Evolutionary conservation across 805 yeast genomes (phyloP), one percentile per base, ranked within the genome.

Genomic region (Saccharomycopsis lassenensis): DNA sequence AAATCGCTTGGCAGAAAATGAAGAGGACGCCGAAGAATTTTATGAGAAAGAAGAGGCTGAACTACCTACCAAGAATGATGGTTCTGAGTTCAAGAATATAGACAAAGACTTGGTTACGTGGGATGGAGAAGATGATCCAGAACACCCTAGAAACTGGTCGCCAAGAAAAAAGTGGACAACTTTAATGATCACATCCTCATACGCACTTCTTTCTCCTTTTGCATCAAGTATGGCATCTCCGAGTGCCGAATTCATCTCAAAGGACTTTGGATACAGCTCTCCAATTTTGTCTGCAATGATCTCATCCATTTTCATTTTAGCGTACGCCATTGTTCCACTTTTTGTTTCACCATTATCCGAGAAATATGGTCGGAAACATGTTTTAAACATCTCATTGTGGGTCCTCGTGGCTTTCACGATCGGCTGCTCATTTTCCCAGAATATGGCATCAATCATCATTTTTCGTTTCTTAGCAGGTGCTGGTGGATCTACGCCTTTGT

Each of bases 101-200:
- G 82, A 77, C 46, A 82, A 80, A 0, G 81, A 77, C 47, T 55
- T 77, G 32, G 74, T 77, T 7, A 67, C 80, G 1, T 77, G 82
- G 82, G 72, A 73, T 24, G 75, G 76, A 3, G 64, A 62, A 11
- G 65, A 69, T 37, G 85, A 77, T 48, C 73, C 75, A 0, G 57
- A 54, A n/a, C 67, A 71, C 49, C 84, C 85, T 12, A 57, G 78
- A 40, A 77, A 77, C 51, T 77, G 82, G 82, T 19, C 64, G 0
- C 18, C 35, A 1, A 16, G 37, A 3, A 48, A 58, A 29, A 74
- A 75, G 48, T 52, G 63, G 48, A 41, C 50, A 14, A 62, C 67
- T 34, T 63, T 71, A 3, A 48, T 51, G 7, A 53, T 71, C 15
- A 77, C 74, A 5, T 54, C 78, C 0, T 26, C 67, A 4, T 75